Evolutionary conservation across 148 eudicot species (phyloP).

Genomic region (Rhododendron henanense): DNA sequence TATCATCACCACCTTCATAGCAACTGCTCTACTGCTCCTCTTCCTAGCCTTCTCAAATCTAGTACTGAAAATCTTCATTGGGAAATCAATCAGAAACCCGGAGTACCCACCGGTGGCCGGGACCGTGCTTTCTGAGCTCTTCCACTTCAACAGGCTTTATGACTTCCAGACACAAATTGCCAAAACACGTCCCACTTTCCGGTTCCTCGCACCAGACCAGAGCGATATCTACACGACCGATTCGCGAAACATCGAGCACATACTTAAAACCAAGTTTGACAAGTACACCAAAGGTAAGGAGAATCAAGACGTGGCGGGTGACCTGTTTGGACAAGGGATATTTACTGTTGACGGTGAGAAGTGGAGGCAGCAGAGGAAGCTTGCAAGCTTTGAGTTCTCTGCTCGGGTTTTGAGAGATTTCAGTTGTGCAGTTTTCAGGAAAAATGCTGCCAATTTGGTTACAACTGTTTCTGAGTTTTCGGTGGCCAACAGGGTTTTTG

Average conservation of each 20-base stretch:
- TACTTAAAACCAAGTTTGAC: conserved; percentile 58
- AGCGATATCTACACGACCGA: conserved; percentile 64
- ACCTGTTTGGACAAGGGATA: conserved; percentile 77
- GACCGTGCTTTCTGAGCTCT: conserved; percentile 51
- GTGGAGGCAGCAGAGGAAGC: conserved; percentile 71
- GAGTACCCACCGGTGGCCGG: conserved; percentile 57
- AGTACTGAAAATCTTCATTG: conserved; percentile 32
- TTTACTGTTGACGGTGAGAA: conserved; percentile 60
- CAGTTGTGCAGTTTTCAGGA: conserved; percentile 62
- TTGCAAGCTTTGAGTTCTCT: conserved; percentile 73
- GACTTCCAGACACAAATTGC: conserved; percentile 50
- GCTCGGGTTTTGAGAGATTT: conserved; percentile 65
- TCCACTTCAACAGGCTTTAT: conserved; percentile 43
- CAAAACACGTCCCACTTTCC: conserved; percentile 42
- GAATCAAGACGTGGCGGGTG: conserved; percentile 31
- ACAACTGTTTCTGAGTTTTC: conserved; percentile 24
- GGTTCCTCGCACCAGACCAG: conserved; percentile 56
- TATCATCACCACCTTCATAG: conserved; percentile 25
- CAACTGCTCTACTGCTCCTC: conserved; percentile 17
- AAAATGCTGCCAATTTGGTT: conserved; percentile 47
- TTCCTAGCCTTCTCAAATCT: conserved; percentile 24
- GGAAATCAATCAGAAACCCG: conserved; percentile 47
- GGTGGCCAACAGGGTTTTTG: conserved; percentile 28
- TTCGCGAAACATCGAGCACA: conserved; percentile 55
- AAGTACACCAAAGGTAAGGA: conserved; percentile 53